Evolutionary conservation across 176 grass and related monocot species (phyloP), one percentile per base, ranked within the genome.

Genomic region (Microstegium vimineum): DNA sequence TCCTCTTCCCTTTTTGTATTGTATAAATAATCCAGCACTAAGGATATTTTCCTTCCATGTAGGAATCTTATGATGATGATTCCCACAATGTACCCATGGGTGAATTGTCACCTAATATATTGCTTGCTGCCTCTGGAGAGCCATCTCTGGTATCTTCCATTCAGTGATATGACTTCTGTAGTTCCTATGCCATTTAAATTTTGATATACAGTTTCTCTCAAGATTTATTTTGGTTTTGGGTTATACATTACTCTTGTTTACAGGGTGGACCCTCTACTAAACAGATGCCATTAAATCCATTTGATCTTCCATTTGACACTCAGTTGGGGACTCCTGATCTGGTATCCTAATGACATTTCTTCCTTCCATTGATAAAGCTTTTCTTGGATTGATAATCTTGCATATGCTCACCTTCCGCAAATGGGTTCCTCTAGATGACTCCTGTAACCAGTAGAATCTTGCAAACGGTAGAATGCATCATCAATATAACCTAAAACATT

Each of bases 291-390:
- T 80, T 77, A 78, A 98, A 98, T 88, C 90, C 92, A 76, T 98
- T 98, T 81, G 88, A 91, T 80, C 62, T 91, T 79, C 86, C 92
- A 57, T 89, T 83, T 91, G 86, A 83, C 33, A 65, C 74, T 56
- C 81, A 90, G 59, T 67, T n/a, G 11, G 81, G 81, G 75, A 69
- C 81, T 82, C 78, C 74, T 68, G 41, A 75, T 89, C 64, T 79
- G 90, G 95, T 94, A 97, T 83, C 66, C 4, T 10, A 54, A 94
- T 84, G 65, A 6, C 4, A 32, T 75, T 67, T 56, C 57, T 85
- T 76, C 52, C 40, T 71, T 80, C 8, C 23, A 41, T 59, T 80
- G 20, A 49, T 80, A 14, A 18, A 43, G 20, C 23, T 35, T 43
- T 82, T 78, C 36, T 40, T 1, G 7, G 6, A 31, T 67, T 28